Percentiles rank a stretch among this genome's conserved stretches.
Conservation (phyloP, 2,329 filamentous ascomycete genomes). For the Colletotrichum tropicicola region DNA sequence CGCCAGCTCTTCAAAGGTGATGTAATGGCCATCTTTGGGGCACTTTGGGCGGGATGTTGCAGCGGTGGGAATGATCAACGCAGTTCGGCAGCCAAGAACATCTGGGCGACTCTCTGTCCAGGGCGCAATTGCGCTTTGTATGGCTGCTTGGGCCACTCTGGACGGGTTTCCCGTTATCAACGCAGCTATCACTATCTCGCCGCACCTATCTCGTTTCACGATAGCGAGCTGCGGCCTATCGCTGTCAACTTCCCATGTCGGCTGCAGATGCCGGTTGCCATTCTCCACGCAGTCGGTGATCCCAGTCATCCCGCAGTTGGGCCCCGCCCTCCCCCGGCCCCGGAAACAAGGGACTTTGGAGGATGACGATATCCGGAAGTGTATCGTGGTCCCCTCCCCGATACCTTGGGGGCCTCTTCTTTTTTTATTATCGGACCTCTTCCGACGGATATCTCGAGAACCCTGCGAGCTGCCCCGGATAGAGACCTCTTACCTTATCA, state of each 20-base stretch:
- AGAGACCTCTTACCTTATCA: neutral
- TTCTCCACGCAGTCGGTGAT: neutral
- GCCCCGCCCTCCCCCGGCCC: neutral
- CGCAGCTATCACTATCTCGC: too few species aligned
- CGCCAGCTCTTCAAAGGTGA: neutral
- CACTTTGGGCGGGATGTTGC: neutral
- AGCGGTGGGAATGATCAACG: neutral
- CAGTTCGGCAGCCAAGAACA: too few species aligned
- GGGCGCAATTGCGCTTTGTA: too few species aligned
- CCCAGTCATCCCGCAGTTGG: neutral
- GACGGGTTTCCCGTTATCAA: neutral
- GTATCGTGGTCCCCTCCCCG: too few species aligned
- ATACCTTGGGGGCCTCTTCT: too few species aligned
- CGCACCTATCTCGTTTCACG: neutral
- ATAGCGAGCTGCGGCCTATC: neutral
- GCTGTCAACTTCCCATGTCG: neutral
- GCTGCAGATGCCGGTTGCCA: neutral
- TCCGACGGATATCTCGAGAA: neutral
- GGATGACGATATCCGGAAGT: constrained; percentile 3
- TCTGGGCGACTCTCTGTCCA: too few species aligned
- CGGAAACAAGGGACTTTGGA: neutral
- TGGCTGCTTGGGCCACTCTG: too few species aligned
- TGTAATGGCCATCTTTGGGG: neutral
- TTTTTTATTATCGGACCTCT: neutral
- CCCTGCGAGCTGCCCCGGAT: neutral